These are phyloP conservation scores for Trypanosoma cruzi DNA, from an alignment of 208 protist genomes.

Conservation along the genomic window DNA sequence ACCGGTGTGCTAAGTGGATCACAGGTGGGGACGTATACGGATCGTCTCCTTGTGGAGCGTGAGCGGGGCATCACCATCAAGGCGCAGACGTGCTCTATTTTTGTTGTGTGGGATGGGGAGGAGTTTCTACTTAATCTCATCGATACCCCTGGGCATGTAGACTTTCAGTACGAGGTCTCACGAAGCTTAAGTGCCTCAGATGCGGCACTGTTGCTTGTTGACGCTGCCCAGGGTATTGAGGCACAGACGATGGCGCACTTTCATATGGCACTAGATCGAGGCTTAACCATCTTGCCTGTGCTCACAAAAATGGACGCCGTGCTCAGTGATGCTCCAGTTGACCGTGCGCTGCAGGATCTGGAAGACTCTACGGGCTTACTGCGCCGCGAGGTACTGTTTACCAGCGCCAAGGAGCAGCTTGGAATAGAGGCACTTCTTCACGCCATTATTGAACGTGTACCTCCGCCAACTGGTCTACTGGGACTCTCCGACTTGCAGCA, in stretches of 20 bases:
- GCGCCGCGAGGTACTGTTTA: conserved; percentile 83
- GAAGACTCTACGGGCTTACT: conserved; percentile 89
- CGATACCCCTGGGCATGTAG: conserved; percentile 97
- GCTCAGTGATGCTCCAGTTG: conserved; percentile 68
- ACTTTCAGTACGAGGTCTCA: conserved; percentile 98
- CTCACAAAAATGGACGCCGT: conserved; percentile 92
- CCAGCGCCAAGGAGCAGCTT: conserved; percentile 92
- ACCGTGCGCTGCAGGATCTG: conserved; percentile 75
- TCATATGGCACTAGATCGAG: conserved; percentile 91
- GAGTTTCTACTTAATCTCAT: conserved; percentile 97
- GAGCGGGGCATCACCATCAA: conserved; percentile 97
- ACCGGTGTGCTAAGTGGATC: conserved; percentile 67
- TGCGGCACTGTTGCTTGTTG: conserved; percentile 92
- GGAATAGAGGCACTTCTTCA: conserved; percentile 90
- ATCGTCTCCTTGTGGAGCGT: conserved; percentile 95
- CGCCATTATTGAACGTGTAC: conserved; percentile 92
- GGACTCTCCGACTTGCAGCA: conserved; percentile 84
- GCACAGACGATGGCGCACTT: conserved; percentile 98
- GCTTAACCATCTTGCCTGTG: conserved; percentile 86
- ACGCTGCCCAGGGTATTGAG: conserved; percentile 93
- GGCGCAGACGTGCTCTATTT: conserved; percentile 94
- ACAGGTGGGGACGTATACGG: conserved; percentile 83
- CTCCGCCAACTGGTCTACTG: conserved; percentile 54
- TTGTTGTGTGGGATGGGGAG: conserved; percentile 45
- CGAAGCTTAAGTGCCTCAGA: conserved; percentile 94